phyloP scores from a whole-genome alignment of 352 stramenopile species.

The Globisporangium megalacanthum region DNA sequence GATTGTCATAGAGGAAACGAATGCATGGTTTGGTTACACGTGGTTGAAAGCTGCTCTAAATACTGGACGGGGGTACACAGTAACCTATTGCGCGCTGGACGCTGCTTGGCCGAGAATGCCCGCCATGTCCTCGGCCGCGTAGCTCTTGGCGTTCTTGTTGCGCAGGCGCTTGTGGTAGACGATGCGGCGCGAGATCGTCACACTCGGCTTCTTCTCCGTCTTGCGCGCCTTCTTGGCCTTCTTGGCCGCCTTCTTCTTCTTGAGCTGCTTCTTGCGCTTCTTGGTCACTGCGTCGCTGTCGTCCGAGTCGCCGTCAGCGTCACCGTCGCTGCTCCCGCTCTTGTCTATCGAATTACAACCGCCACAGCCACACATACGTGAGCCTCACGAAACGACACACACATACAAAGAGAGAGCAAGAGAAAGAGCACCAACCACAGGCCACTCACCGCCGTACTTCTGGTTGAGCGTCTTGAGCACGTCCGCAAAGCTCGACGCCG shows the following conservation, averaged over 20 bases:
- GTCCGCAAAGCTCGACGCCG: slow-evolving; percentile 70
- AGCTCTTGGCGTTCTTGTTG: slow-evolving; percentile 87
- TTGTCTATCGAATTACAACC: slow-evolving; percentile 16
- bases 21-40: too few species aligned
- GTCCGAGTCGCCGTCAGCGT: slow-evolving; percentile 17
- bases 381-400: neutral
- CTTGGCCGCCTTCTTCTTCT: slow-evolving; percentile 62
- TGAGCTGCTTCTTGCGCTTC: slow-evolving; percentile 42
- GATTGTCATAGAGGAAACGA: neutral
- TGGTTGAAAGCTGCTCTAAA: slow-evolving; percentile 1
- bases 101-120: slow-evolving; percentile 80
- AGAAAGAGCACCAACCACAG: neutral
- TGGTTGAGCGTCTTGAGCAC: slow-evolving; percentile 85
- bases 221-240: slow-evolving; percentile 54
- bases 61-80: neutral
- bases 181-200: slow-evolving; percentile 57
- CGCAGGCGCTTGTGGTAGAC: slow-evolving; percentile 75
- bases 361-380: neutral
- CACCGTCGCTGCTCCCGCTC: slow-evolving; percentile 24
- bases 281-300: slow-evolving; percentile 26
- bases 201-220: slow-evolving; percentile 41
- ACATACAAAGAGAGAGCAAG: neutral
- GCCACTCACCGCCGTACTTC: slow-evolving; percentile 41
- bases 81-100: slow-evolving; percentile 11
- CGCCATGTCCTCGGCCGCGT: slow-evolving; percentile 78